These are phyloP conservation scores for Lentinula lateritia DNA, from an alignment of 768 basidiomycete genomes.

Conservation along the genomic window DNA sequence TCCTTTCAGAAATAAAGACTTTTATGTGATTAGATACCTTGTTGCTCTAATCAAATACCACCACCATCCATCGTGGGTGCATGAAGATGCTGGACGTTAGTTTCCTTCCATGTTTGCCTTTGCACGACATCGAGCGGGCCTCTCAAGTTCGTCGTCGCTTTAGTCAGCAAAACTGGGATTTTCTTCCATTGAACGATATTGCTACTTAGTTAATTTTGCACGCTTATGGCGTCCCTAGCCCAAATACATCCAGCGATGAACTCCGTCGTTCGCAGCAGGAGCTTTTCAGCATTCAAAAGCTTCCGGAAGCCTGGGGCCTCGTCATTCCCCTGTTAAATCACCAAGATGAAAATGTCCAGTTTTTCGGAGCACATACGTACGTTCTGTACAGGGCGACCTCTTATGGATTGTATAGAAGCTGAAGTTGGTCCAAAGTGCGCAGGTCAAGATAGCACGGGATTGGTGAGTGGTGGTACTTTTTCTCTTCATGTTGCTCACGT, in stretches of 20 bases:
- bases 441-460: conserved; percentile 90
- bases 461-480: conserved; percentile 48
- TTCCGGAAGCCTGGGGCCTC: conserved; percentile 79
- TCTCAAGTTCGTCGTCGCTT: conserved; percentile 45
- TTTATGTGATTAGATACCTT: too few relatives aligned
- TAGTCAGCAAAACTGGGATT: conserved; percentile 9
- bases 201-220: conserved; percentile 58
- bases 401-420: background rate
- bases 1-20: too few relatives aligned
- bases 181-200: conserved; percentile 12
- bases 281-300: conserved; percentile 71
- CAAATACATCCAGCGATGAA: conserved; percentile 46
- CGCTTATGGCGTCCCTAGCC: conserved; percentile 51
- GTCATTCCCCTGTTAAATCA: conserved; percentile 71
- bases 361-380: conserved; percentile 89
- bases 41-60: background rate
- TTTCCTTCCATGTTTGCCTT: conserved; percentile 50
- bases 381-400: background rate
- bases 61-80: background rate
- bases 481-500: background rate
- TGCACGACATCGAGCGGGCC: conserved; percentile 51
- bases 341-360: conserved; percentile 79
- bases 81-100: conserved; percentile 23
- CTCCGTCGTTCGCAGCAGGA: conserved; percentile 65
- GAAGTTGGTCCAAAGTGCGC: conserved; percentile 29